Evolutionary conservation across 352 stramenopile species (phyloP).

Genomic region (Pseudoperonospora humuli): DNA sequence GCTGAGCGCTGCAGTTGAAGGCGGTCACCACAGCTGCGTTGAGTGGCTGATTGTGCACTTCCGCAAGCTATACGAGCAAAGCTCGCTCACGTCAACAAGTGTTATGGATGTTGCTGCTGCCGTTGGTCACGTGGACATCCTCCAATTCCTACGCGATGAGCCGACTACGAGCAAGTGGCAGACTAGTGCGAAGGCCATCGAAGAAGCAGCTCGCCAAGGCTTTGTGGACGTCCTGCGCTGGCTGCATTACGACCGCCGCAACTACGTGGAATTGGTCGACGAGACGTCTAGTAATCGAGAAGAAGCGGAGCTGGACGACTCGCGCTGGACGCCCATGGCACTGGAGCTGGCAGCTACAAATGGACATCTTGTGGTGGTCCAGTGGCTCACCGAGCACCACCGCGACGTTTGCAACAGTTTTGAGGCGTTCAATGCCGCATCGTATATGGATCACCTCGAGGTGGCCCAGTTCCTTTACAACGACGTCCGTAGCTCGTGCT

Average conservation of each 20-base stretch:
- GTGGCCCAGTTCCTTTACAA: slow-evolving; percentile 44
- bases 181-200: slow-evolving; percentile 46
- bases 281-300: slow-evolving; percentile 11
- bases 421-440: slow-evolving; percentile 55
- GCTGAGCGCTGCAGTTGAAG: slow-evolving; percentile 43
- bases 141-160: slow-evolving; percentile 40
- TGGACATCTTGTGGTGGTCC: slow-evolving; percentile 43
- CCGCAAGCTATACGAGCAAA: slow-evolving; percentile 28
- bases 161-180: slow-evolving; percentile 33
- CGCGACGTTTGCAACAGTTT: slow-evolving; percentile 34
- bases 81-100: slow-evolving; percentile 21
- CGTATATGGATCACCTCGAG: slow-evolving; percentile 68
- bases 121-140: slow-evolving; percentile 46
- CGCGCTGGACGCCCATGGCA: slow-evolving; percentile 41
- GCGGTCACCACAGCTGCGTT: slow-evolving; percentile 44
- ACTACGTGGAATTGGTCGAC: slow-evolving; percentile 9
- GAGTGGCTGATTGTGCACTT: slow-evolving; percentile 51
- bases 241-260: slow-evolving; percentile 32
- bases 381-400: slow-evolving; percentile 56
- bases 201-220: slow-evolving; percentile 46
- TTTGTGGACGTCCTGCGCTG: slow-evolving; percentile 45
- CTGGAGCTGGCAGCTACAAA: slow-evolving; percentile 58
- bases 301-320: slow-evolving; percentile 4
- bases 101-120: slow-evolving; percentile 50
- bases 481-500: slow-evolving; percentile 37